Evolutionary conservation across 2,329 filamentous ascomycete genomes (phyloP).

Genomic region (Monosporascus sp.): DNA sequence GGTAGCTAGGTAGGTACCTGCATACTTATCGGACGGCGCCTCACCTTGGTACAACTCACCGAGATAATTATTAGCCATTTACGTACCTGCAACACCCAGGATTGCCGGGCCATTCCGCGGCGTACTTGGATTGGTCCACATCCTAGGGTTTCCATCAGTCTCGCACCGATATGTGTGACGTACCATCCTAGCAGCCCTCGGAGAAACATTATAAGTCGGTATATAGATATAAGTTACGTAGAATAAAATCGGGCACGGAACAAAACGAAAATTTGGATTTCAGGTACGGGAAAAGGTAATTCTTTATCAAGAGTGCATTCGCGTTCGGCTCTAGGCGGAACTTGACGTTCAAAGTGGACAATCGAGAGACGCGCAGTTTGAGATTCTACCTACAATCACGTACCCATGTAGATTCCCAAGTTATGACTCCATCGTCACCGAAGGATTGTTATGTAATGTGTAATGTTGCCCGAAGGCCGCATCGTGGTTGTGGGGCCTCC

Average conservation of each 20-base stretch:
- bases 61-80: not conserved
- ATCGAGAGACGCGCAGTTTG: too few relatives aligned
- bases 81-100: not conserved
- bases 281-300: too few relatives aligned
- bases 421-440: not conserved
- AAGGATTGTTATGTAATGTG: not conserved
- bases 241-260: too few relatives aligned
- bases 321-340: too few relatives aligned
- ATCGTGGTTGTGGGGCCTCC: slow-evolving; percentile 10
- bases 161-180: too few relatives aligned
- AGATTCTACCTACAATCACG: not conserved
- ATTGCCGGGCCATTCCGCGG: not conserved
- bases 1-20: too few relatives aligned
- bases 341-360: too few relatives aligned
- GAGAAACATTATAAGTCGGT: too few relatives aligned
- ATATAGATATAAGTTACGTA: too few relatives aligned
- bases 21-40: not conserved
- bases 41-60: not conserved
- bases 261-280: too few relatives aligned
- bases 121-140: not conserved
- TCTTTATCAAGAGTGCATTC: too few relatives aligned
- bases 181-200: too few relatives aligned
- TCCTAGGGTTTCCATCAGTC: not conserved
- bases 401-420: not conserved
- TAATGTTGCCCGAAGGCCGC: not conserved